Conservation (phyloP, 257 asterid species). For the Solanum arcanum region DNA sequence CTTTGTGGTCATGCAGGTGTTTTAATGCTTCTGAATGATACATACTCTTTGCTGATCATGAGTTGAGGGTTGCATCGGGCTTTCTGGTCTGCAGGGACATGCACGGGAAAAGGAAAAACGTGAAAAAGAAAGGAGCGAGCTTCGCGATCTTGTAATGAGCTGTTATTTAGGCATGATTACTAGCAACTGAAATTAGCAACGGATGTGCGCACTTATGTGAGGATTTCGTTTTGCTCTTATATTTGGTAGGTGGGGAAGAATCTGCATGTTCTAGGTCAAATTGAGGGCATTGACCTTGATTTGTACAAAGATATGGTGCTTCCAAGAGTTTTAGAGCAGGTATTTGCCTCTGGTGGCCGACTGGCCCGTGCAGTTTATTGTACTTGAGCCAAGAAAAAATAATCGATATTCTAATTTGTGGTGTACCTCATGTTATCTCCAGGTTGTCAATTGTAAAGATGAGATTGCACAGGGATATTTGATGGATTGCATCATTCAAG, state of each 20-base stretch:
- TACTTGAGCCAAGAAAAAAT: neutral
- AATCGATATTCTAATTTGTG: neutral
- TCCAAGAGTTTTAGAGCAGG: constrained; percentile 98
- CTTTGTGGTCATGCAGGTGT: constrained; percentile 23
- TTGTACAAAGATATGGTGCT: constrained; percentile 90
- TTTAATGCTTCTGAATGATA: constrained; percentile 18
- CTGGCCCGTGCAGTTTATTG: neutral
- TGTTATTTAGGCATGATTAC: neutral
- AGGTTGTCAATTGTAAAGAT: constrained; percentile 99
- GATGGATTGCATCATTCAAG: constrained; percentile 99
- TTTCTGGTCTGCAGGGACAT: constrained; percentile 77
- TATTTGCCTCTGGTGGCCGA: constrained; percentile 9
- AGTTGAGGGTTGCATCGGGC: constrained; percentile 26
- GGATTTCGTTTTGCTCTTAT: constrained; percentile 9
- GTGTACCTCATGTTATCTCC: constrained; percentile 4
- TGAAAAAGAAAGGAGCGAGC: constrained; percentile 96
- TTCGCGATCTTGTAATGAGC: constrained; percentile 88
- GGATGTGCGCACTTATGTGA: constrained; percentile 14
- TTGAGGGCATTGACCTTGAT: constrained; percentile 97
- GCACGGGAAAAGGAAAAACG: constrained; percentile 92
- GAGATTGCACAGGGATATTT: constrained; percentile 88
- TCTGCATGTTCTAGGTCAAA: constrained; percentile 96
- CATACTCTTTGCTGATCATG: constrained; percentile 31
- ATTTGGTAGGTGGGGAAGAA: constrained; percentile 86
- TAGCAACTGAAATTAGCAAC: constrained; percentile 2